Conservation (phyloP, 768 basidiomycete species). For the Erythrobasidium yunnanense region DNA sequence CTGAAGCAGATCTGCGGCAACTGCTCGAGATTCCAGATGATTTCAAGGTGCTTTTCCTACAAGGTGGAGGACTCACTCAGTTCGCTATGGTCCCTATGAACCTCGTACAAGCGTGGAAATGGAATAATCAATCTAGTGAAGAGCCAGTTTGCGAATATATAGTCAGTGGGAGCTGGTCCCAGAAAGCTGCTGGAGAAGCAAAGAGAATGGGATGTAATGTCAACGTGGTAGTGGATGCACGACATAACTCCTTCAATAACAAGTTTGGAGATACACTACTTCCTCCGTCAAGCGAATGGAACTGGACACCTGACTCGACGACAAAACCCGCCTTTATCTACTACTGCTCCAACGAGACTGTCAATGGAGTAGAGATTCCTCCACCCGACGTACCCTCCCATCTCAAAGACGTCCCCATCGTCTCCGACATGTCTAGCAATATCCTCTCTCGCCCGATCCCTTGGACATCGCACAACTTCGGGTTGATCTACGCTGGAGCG, state of each 20-base stretch:
- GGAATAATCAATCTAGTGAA: slow-evolving; percentile 54
- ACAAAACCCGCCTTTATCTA: slow-evolving; percentile 73
- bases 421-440: slow-evolving; percentile 89
- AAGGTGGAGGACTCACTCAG: slow-evolving; percentile 84
- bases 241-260: slow-evolving; percentile 49
- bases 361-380: slow-evolving; percentile 68
- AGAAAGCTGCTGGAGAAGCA: slow-evolving; percentile 74
- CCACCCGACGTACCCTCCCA: slow-evolving; percentile 14
- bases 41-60: slow-evolving; percentile 79
- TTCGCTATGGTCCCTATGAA: slow-evolving; percentile 89
- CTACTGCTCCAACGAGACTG: slow-evolving; percentile 99
- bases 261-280: slow-evolving; percentile 59
- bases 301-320: slow-evolving; percentile 7
- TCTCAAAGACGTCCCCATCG: slow-evolving; percentile 54
- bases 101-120: slow-evolving; percentile 71
- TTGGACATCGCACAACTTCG: slow-evolving; percentile 61
- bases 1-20: slow-evolving; percentile 58
- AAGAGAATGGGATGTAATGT: slow-evolving; percentile 54
- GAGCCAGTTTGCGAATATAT: slow-evolving; percentile 49
- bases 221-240: slow-evolving; percentile 62
- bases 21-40: slow-evolving; percentile 72
- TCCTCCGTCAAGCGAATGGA: slow-evolving; percentile 60
- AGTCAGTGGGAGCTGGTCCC: slow-evolving; percentile 85
- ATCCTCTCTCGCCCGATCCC: slow-evolving; percentile 88
- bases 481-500: slow-evolving; percentile 87